A percentile compares a stretch with the other conserved stretches of the same genome.
phyloP scores from a whole-genome alignment of 768 basidiomycete genomes.

The Kwoniella pini region DNA sequence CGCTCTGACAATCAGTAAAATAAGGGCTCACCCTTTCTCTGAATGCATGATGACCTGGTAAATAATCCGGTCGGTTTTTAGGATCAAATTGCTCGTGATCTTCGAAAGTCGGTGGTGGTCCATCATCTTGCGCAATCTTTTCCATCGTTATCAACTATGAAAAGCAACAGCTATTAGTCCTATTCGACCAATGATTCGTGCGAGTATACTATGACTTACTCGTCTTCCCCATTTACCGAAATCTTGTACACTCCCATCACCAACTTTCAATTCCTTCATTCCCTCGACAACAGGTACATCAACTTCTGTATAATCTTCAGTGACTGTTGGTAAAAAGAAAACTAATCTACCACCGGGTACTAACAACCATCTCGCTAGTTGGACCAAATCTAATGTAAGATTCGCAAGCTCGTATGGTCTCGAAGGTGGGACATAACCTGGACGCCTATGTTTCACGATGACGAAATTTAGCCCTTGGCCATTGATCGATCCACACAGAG shows the following conservation, averaged over 20 bases:
- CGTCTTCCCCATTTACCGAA: conserved; percentile 94
- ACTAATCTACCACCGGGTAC: conserved; percentile 85
- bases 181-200: neutral
- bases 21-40: conserved; percentile 62
- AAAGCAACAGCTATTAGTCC: neutral
- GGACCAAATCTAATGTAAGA: conserved; percentile 76
- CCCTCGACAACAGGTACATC: conserved; percentile 80
- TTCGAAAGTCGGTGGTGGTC: conserved; percentile 33
- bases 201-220: conserved; percentile 59
- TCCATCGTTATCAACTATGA: conserved; percentile 83
- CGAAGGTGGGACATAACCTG: conserved; percentile 79
- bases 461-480: neutral
- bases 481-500: too few relatives aligned
- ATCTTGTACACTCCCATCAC: conserved; percentile 69
- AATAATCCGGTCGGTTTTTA: conserved; percentile 54
- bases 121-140: conserved; percentile 58
- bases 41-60: conserved; percentile 86
- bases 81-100: conserved; percentile 30
- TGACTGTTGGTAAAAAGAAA: conserved; percentile 79
- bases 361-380: conserved; percentile 77
- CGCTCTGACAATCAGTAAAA: neutral
- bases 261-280: conserved; percentile 65
- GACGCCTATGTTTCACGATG: neutral
- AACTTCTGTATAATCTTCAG: conserved; percentile 83
- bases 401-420: conserved; percentile 88